Conservation (phyloP, 257 asterid genomes). For the Linderniella brevidens region DNA sequence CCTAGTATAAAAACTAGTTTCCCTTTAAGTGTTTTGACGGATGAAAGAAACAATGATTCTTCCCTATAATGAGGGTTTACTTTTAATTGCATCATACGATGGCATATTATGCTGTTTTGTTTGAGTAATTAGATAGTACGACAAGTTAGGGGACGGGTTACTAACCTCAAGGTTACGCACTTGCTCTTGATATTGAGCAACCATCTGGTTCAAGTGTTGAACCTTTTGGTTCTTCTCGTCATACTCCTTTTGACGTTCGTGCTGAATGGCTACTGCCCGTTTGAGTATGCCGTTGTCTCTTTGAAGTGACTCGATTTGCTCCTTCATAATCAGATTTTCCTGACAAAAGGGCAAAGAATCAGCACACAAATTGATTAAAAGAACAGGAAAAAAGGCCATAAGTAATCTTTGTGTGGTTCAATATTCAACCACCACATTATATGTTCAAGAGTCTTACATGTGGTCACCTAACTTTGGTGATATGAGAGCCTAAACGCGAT, state of each 20-base stretch:
- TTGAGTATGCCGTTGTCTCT: slow-evolving; percentile 56
- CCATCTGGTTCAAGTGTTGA: slow-evolving; percentile 54
- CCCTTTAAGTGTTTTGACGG: too few relatives aligned
- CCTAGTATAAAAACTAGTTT: too few relatives aligned
- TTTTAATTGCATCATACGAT: too few relatives aligned
- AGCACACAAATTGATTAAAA: too few relatives aligned
- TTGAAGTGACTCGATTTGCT: slow-evolving; percentile 36
- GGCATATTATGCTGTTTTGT: too few relatives aligned
- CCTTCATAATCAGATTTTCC: slow-evolving; percentile 66
- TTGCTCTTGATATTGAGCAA: slow-evolving; percentile 55
- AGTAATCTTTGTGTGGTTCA: too few relatives aligned
- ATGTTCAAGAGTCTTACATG: not conserved
- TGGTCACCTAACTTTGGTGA: too few relatives aligned
- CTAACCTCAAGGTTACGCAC: slow-evolving; percentile 60
- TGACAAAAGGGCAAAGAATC: too few relatives aligned
- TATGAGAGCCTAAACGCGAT: too few relatives aligned
- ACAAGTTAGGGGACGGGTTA: not conserved
- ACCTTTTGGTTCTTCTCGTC: slow-evolving; percentile 54
- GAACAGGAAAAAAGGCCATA: too few relatives aligned
- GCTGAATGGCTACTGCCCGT: slow-evolving; percentile 69
- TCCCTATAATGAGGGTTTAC: too few relatives aligned
- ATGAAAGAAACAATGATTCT: not conserved
- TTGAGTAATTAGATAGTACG: too few relatives aligned
- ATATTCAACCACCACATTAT: not conserved
- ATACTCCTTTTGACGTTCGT: slow-evolving; percentile 64